Evolutionary conservation across 176 grass and related monocot species (phyloP).

Genomic region (Elaeis guineensis): DNA sequence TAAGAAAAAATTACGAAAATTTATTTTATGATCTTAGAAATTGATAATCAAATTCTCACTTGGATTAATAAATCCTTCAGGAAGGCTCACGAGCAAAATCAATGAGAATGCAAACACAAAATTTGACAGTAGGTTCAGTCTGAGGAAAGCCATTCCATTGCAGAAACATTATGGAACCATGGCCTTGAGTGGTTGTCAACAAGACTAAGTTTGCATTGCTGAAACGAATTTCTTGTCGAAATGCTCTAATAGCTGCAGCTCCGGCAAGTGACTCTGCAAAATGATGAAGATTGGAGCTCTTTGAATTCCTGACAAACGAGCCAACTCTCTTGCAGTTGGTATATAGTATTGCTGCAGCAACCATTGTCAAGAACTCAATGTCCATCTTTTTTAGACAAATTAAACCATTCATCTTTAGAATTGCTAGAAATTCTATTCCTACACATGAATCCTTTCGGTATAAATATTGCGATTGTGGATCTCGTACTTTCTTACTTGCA

Average conservation of each 20-base stretch:
- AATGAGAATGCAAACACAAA: constrained; percentile 92
- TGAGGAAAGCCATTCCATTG: constrained; percentile 91
- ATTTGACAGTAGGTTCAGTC: constrained; percentile 80
- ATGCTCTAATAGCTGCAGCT: constrained; percentile 88
- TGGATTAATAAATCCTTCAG: constrained; percentile 96
- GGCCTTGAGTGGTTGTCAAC: constrained; percentile 70
- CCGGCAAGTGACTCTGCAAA: constrained; percentile 85
- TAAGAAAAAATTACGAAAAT: too few relatives aligned
- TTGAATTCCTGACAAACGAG: constrained; percentile 79
- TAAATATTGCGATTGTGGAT: too few relatives aligned
- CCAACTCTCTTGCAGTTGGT: constrained; percentile 85
- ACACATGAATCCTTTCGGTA: too few relatives aligned
- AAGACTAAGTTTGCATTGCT: constrained; percentile 71
- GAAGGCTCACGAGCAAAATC: constrained; percentile 78
- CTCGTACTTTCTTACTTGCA: too few relatives aligned
- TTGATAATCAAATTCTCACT: constrained; percentile 36
- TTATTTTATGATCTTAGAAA: too few relatives aligned
- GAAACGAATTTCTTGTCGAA: constrained; percentile 64
- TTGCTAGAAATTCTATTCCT: constrained; percentile 19
- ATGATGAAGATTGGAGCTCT: constrained; percentile 90
- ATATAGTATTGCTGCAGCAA: constrained; percentile 79
- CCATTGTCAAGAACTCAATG: background rate
- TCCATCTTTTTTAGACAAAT: too few relatives aligned
- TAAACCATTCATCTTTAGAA: background rate
- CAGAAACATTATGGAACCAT: constrained; percentile 76